These are phyloP conservation scores for Viola pubescens DNA, from an alignment of 441 rosid genomes.

Conservation along the genomic window DNA sequence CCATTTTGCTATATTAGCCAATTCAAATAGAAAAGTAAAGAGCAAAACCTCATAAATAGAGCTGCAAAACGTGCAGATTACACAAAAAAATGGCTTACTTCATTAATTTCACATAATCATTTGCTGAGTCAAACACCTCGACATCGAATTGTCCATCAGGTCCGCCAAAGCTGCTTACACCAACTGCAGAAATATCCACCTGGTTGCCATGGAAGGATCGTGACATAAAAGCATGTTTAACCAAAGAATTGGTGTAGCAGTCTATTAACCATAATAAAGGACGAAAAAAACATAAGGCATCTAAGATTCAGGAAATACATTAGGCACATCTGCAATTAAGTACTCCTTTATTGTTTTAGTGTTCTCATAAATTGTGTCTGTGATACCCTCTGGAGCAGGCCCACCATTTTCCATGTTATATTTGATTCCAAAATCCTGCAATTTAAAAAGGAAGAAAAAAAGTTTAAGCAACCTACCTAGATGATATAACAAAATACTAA, in stretches of 20 bases:
- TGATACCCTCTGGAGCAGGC: conserved; percentile 96
- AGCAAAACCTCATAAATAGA: not conserved
- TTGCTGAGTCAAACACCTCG: conserved; percentile 89
- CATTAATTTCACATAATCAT: conserved; percentile 85
- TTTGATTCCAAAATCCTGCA: conserved; percentile 97
- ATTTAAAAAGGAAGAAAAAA: conserved; percentile 1
- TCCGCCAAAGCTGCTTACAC: conserved; percentile 61
- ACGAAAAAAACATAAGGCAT: conserved; percentile 10
- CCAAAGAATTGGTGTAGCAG: not conserved
- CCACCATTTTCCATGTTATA: conserved; percentile 99
- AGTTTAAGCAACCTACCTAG: not conserved
- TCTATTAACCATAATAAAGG: not conserved
- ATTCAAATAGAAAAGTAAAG: not conserved
- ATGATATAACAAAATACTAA: not conserved
- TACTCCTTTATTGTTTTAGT: conserved; percentile 85
- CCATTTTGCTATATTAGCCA: not conserved
- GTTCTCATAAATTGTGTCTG: conserved; percentile 90
- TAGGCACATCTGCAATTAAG: conserved; percentile 65
- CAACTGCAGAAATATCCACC: conserved; percentile 73
- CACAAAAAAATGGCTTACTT: conserved; percentile 47
- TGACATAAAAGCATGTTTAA: conserved; percentile 7
- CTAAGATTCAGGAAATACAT: conserved; percentile 40
- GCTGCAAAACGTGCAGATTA: not conserved
- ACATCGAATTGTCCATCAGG: conserved; percentile 88
- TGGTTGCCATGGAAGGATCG: conserved; percentile 20